A percentile compares a stretch with the other conserved stretches of the same genome.
Evolutionary conservation across 208 protist species (phyloP).

Genomic region (Trypanosoma rangeli): DNA sequence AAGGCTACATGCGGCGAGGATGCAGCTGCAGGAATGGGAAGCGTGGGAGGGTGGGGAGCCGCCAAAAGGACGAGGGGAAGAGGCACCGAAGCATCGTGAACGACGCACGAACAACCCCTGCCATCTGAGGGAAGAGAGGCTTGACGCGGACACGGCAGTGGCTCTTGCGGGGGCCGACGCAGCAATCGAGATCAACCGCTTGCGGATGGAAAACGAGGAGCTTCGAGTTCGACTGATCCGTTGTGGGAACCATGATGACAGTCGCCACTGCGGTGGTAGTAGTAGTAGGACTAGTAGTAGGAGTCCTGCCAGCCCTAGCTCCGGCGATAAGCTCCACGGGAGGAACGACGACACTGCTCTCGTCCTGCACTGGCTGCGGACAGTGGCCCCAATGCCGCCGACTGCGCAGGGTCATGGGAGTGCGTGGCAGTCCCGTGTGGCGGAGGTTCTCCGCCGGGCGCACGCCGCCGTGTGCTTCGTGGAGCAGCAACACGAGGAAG

Average conservation of each 20-base stretch:
- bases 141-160: slow-evolving; percentile 18
- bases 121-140: no score
- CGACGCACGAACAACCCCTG: not conserved
- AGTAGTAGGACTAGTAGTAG: not conserved
- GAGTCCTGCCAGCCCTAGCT: not conserved
- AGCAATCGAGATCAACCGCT: slow-evolving; percentile 20
- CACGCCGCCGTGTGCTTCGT: slow-evolving; percentile 11
- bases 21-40: slow-evolving; percentile 25
- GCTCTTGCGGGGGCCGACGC: slow-evolving; percentile 25
- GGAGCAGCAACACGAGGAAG: slow-evolving; percentile 21
- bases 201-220: slow-evolving; percentile 17
- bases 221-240: slow-evolving; percentile 5
- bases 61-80: not conserved
- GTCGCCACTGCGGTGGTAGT: not conserved
- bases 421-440: slow-evolving; percentile 19
- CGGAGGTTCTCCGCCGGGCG: slow-evolving; percentile 17
- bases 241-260: not conserved
- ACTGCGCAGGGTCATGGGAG: not conserved
- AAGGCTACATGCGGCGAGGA: not conserved
- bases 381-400: slow-evolving; percentile 4
- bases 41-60: slow-evolving; percentile 6
- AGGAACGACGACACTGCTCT: slow-evolving; percentile 19
- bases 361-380: slow-evolving; percentile 25
- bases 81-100: not conserved
- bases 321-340: not conserved